phyloP scores from a whole-genome alignment of 805 yeast species.

The Yamadazyma nakazawae region DNA sequence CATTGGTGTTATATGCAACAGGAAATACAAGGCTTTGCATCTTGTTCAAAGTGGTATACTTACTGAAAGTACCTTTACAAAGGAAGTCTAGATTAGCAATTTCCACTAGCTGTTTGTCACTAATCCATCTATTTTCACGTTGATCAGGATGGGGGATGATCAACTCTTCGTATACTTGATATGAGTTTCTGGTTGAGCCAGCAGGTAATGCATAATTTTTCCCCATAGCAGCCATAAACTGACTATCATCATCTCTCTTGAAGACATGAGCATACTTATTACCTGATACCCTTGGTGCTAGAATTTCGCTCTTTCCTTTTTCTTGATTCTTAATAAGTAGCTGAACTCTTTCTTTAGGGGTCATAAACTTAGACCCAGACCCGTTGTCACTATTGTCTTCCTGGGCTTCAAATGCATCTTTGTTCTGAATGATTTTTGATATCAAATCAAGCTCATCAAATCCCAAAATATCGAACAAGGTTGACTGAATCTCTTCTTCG shows the following conservation, averaged over 20 bases:
- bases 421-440: conserved; percentile 53
- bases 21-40: conserved; percentile 91
- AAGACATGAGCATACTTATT: conserved; percentile 84
- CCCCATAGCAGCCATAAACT: conserved; percentile 70
- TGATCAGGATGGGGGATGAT: conserved; percentile 72
- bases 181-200: conserved; percentile 69
- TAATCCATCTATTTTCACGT: conserved; percentile 39
- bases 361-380: conserved; percentile 30
- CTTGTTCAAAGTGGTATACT: conserved; percentile 73
- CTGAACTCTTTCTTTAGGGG: conserved; percentile 53
- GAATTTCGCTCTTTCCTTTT: conserved; percentile 45
- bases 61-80: conserved; percentile 81
- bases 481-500: conserved; percentile 65
- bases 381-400: conserved; percentile 9
- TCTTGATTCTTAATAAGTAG: conserved; percentile 50
- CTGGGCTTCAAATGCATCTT: conserved; percentile 17
- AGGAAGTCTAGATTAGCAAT: conserved; percentile 66
- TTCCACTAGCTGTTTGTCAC: conserved; percentile 48
- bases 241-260: conserved; percentile 63
- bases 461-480: conserved; percentile 77
- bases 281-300: conserved; percentile 44
- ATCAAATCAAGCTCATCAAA: conserved; percentile 82
- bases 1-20: conserved; percentile 88
- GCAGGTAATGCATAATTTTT: conserved; percentile 74
- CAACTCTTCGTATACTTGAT: conserved; percentile 72